Percentiles rank a stretch among this genome's conserved stretches.
Conservation (phyloP, 192 early-diverging fungal genomes). For the Cladochytrium replicatum region DNA sequence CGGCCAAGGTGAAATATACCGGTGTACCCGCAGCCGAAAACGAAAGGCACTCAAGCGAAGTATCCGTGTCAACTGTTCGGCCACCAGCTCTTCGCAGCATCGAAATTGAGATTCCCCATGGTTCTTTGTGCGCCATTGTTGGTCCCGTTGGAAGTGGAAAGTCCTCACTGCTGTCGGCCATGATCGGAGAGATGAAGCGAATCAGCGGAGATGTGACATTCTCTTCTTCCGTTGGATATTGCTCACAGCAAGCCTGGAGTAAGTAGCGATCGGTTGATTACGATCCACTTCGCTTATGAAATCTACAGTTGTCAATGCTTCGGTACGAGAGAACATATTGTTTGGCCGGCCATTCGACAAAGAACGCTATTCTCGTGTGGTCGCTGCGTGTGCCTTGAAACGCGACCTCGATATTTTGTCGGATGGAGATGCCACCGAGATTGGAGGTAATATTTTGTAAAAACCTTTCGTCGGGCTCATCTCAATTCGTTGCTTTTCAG, state of each 20-base stretch:
- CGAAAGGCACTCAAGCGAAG: background rate
- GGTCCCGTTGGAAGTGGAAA: constrained; percentile 60
- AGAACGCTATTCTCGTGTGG: constrained; percentile 54
- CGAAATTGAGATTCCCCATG: constrained; percentile 33
- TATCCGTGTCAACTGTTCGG: background rate
- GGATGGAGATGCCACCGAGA: constrained; percentile 83
- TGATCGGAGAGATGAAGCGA: constrained; percentile 63
- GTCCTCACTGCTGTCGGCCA: constrained; percentile 45
- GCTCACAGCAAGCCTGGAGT: constrained; percentile 81
- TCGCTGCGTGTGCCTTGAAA: constrained; percentile 75
- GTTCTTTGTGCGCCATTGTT: constrained; percentile 48
- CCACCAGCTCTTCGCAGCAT: constrained; percentile 27
- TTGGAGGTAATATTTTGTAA: constrained; percentile 44
- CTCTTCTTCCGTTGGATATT: constrained; percentile 61
- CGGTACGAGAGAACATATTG: constrained; percentile 83
- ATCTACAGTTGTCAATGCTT: constrained; percentile 84
- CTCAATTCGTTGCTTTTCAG: no score
- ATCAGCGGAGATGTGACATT: constrained; percentile 45
- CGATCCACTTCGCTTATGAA: no score
- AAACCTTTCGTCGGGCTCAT: no score
- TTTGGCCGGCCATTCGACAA: constrained; percentile 74
- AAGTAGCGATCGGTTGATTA: no score
- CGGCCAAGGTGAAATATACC: background rate
- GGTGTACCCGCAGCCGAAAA: background rate
- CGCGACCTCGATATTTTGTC: constrained; percentile 77